Conservation (phyloP, 306 rosid genomes). For the Lathyrus oleraceus region DNA sequence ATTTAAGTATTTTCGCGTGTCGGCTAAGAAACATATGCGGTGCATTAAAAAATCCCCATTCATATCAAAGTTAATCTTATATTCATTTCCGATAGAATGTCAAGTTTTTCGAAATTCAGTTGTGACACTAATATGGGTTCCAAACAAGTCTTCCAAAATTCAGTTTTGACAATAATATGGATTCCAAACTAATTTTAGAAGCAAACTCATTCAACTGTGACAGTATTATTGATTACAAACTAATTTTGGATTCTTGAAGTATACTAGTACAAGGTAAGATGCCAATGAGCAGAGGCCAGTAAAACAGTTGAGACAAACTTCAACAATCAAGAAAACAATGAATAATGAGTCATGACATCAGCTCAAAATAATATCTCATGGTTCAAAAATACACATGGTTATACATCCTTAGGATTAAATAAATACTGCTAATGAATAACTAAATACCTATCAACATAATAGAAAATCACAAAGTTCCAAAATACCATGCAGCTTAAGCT, state of each 20-base stretch:
- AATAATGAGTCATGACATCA: conserved; percentile 21
- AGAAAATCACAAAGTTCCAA: conserved; percentile 21
- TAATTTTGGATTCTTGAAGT: background rate
- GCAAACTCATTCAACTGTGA: no score
- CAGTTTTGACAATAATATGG: no score
- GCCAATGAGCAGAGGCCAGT: background rate
- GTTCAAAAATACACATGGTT: conserved; percentile 32
- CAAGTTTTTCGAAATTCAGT: background rate
- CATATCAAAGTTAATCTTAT: background rate
- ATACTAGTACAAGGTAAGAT: background rate
- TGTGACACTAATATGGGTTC: no score
- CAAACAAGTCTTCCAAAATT: background rate
- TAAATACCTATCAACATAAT: conserved; percentile 13
- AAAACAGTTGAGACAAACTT: background rate
- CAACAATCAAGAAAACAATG: conserved; percentile 7
- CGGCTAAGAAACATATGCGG: no score
- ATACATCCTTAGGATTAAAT: conserved; percentile 15
- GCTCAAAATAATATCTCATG: conserved; percentile 1
- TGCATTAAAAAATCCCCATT: no score
- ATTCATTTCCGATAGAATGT: background rate
- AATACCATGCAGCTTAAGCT: conserved; percentile 15
- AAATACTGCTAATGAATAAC: conserved; percentile 6
- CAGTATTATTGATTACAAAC: background rate
- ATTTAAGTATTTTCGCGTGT: no score
- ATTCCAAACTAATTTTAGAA: background rate